These are phyloP conservation scores for Chrysoporthe deuterocubensis DNA, from an alignment of 2,329 filamentous ascomycete genomes.

Conservation along the genomic window DNA sequence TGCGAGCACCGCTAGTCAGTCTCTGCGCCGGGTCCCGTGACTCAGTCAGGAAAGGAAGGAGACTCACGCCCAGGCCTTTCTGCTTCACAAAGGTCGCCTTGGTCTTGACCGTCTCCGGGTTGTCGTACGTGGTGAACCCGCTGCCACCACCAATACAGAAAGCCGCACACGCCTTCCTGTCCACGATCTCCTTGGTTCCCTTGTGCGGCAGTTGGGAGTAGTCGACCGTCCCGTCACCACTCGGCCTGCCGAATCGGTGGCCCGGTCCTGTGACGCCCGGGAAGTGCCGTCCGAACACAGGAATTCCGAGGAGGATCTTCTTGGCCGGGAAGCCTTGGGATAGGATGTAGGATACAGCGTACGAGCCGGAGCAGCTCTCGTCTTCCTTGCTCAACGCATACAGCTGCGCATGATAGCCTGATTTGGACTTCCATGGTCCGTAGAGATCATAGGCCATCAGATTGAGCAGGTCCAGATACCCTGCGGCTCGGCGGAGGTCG, in stretches of 20 bases:
- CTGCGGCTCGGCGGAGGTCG: constrained; percentile 64
- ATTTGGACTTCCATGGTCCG: constrained; percentile 68
- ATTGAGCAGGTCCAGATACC: constrained; percentile 76
- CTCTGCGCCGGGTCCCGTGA: not conserved
- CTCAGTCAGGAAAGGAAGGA: not conserved
- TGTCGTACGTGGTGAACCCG: constrained; percentile 82
- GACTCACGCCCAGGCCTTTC: constrained; percentile 66
- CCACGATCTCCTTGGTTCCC: constrained; percentile 67
- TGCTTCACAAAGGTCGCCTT: constrained; percentile 77
- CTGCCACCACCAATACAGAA: constrained; percentile 72
- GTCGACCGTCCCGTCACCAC: constrained; percentile 73
- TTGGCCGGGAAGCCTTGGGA: constrained; percentile 67
- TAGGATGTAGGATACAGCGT: constrained; percentile 68
- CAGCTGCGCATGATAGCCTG: constrained; percentile 78
- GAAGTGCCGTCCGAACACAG: constrained; percentile 77
- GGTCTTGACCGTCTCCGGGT: constrained; percentile 72
- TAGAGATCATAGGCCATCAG: constrained; percentile 82
- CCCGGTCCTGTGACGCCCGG: constrained; percentile 67
- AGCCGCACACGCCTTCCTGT: constrained; percentile 70
- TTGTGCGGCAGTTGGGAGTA: constrained; percentile 70
- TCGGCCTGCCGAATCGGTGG: constrained; percentile 59
- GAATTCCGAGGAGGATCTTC: constrained; percentile 77
- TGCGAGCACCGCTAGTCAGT: not conserved
- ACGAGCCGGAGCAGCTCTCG: constrained; percentile 70
- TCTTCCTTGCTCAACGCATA: constrained; percentile 57